Base-by-base conservation (phyloP, 495 filamentous ascomycete species). In the Xylaria castorea region DNA sequence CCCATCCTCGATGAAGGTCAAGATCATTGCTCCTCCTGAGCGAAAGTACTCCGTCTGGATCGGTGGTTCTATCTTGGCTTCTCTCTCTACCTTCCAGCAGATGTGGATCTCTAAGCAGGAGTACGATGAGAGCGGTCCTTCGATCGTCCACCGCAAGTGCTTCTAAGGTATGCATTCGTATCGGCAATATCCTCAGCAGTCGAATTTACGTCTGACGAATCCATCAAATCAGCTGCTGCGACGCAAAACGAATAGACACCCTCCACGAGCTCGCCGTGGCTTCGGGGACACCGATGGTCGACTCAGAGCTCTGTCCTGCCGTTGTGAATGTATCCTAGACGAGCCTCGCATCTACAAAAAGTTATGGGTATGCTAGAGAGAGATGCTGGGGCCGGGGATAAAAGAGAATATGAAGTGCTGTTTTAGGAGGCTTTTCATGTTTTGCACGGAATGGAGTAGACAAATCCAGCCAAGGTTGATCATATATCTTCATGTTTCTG, bases 101-200 rank as follows among this genome's bases (percentile, higher is more conserved):
- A 99, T 99, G 97, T 99, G 96, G 96, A 98, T 99, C 92, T 99
- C 96, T 75, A 99, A 99, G 93, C 96, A 99, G 89, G 96, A 98
- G 90, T 98, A 98, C 90, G 96, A 99, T 87, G 96, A 99, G 93
- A 94, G 91, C 84, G 96, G 96, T 85, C 96, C 96, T 79, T 97
- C 94, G 79, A 98, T 99, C 82, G 96, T 99, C 78, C 96, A 99
- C 92, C 95, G 96, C 93, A 99, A 99, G 93, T 99, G 94, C 92
- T 97, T 97, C 92, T 97, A 97, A 97, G 90, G 90, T 91, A 83
- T 77, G 75, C 60, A 53, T 32, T 69, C 74, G 48, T 30, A n/a
- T 20, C 7, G 36, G n/a, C 16, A 63, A 36, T 66, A 7, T 71
- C 27, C 65, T 67, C 32, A 12, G 2, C 30, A 32, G 30, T 61